Percentiles rank a stretch among this genome's conserved stretches.
phyloP scores from a whole-genome alignment of 768 basidiomycete species.

The Phaeotremella skinneri region DNA sequence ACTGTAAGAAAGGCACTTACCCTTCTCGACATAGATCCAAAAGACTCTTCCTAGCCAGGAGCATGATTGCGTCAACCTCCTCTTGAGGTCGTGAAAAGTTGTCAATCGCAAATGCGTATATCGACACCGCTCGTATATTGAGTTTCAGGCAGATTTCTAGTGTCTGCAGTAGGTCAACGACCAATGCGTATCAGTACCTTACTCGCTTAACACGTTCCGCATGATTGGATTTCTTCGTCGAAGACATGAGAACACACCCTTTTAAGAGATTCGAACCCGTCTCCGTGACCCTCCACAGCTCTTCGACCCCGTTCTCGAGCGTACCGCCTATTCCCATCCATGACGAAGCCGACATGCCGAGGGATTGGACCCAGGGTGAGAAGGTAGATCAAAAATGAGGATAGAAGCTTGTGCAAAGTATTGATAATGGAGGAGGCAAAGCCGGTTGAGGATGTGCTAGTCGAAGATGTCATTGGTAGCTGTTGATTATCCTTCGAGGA shows the following conservation, averaged over 20 bases:
- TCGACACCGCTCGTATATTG: constrained; percentile 77
- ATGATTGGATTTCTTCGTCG: neutral
- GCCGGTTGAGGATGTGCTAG: no score
- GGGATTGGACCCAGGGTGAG: constrained; percentile 83
- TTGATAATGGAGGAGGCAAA: neutral
- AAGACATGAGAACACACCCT: constrained; percentile 58
- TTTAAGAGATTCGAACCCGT: constrained; percentile 76
- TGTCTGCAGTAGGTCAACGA: constrained; percentile 57
- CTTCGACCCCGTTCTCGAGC: constrained; percentile 61
- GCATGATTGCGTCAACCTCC: constrained; percentile 86
- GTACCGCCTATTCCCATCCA: constrained; percentile 95
- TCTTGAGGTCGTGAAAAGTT: constrained; percentile 85
- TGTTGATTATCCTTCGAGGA: no score
- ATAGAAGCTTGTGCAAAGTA: constrained; percentile 23
- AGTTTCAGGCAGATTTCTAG: constrained; percentile 80
- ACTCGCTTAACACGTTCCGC: neutral
- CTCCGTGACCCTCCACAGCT: constrained; percentile 75
- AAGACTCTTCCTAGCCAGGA: constrained; percentile 72
- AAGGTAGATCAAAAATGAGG: constrained; percentile 59
- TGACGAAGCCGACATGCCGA: constrained; percentile 85
- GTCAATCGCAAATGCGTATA: constrained; percentile 97
- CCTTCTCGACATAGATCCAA: constrained; percentile 75
- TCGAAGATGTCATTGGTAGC: no score
- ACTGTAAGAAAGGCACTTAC: constrained; percentile 56
- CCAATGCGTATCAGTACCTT: neutral